Evolutionary conservation across 306 rosid species (phyloP), one percentile per base, ranked within the genome.

Genomic region (Rosa lucieae): DNA sequence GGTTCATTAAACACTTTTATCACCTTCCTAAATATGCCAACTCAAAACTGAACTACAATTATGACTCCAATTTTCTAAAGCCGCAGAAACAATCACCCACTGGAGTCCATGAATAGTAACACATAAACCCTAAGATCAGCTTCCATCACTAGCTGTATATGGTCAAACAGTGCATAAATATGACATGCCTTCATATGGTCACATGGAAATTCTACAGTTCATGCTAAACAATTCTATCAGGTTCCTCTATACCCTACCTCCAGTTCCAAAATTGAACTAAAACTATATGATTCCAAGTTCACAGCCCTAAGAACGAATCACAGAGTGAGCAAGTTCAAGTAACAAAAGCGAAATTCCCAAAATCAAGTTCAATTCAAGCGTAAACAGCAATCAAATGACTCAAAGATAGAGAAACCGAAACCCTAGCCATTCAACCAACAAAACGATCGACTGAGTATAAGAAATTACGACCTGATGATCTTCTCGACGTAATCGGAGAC

Each of bases 401-500:
- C 70, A 73, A n/a, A 10, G 48, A 52, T 1, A 9, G 4, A 40
- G 21, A 83, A 61, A 67, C 14, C 77, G 20, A 81, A 62, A 49
- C 42, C 70, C 78, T 51, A 75, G 62, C 23, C 26, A 62, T 53
- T 67, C 10, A 3, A n/a, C 32, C 12, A 67, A 49, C 18, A 21
- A 4, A 58, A 74, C 29, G 11, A 56, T 9, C 42, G 26, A 21
- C 6, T 8, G 35, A 58, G 52, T 37, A 29, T 14, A 56, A 46
- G 62, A 52, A 42, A 52, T 4, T 9, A 46, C n/a, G 40, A 93
- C 98, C 98, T 90, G 77, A 90, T 82, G 71, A 93, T 82, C 88
- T 93, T 93, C 8, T 91, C 95, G 17, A 93, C 85, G 85, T 93
- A 93, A 83, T 93, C 98, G 59, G 78, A 71, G 47, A 78, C 78